Percentiles rank a stretch among this genome's conserved stretches.
phyloP scores from a whole-genome alignment of 108 stramenopile species.

The Epithemia pelagica region DNA sequence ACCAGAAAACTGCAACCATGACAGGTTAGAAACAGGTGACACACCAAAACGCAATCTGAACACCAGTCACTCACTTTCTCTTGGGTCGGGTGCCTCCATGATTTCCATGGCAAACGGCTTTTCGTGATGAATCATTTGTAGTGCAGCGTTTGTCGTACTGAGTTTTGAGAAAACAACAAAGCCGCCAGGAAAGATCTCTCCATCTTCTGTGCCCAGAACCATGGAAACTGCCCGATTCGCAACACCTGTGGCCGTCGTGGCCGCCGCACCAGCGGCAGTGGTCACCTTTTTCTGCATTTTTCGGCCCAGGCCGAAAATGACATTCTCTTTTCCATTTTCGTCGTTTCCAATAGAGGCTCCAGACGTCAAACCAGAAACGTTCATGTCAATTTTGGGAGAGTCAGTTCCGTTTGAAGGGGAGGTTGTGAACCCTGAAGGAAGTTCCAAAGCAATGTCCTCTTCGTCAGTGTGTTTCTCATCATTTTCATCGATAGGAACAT shows the following conservation, averaged over 20 bases:
- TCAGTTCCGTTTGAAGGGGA: not conserved
- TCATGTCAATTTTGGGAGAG: not conserved
- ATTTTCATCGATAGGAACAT: not conserved
- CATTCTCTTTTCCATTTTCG: not conserved
- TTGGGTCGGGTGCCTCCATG: constrained; percentile 17
- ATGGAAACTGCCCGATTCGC: not conserved
- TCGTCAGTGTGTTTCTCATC: not conserved
- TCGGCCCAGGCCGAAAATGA: not conserved
- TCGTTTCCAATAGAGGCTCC: not conserved
- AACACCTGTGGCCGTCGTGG: not conserved
- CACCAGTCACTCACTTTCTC: too few relatives aligned
- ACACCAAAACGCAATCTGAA: too few relatives aligned
- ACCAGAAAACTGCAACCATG: constrained; percentile 29
- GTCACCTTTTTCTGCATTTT: not conserved
- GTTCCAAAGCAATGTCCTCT: not conserved
- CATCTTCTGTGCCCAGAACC: not conserved
- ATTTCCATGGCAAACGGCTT: constrained; percentile 25
- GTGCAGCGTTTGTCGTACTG: constrained; percentile 16
- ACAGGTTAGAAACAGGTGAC: too few relatives aligned
- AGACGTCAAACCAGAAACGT: not conserved
- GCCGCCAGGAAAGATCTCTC: constrained; percentile 2
- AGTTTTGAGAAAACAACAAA: constrained; percentile 26
- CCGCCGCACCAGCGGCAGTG: not conserved
- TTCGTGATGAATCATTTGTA: constrained; percentile 27
- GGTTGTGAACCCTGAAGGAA: not conserved